Base-by-base conservation (phyloP, 208 protist species). In the Trypanosoma boissoni region DNA sequence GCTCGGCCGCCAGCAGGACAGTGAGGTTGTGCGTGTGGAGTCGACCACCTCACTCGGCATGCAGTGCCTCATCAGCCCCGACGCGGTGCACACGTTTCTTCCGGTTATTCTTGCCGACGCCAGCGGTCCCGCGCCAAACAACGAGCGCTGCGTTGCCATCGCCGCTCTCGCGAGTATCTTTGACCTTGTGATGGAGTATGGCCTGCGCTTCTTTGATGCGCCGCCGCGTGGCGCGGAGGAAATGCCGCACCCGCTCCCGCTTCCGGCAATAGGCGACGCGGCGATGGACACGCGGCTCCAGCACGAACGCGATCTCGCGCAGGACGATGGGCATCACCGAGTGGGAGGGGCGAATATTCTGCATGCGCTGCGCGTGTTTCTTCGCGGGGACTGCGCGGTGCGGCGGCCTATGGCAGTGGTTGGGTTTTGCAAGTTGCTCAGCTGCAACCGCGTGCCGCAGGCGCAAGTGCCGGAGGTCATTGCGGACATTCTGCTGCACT, bases 61-160 rank as follows among this genome's bases (percentile, higher is more conserved):
- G 45, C 83, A 86, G 65, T 95, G 89, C 70, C 78, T 95, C 20
- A 86, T 95, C 36, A 83, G 78, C 54, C 83, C 89, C 7, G 83
- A 92, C 34, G 77, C 76, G 24, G 89, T 95, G 31, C 89, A 95
- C 69, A 95, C 89, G 36, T 95, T 95, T 68, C 80, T 95, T 73
- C 89, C 89, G 9, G 69, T 93, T 20, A 83, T 95, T 53, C 45
- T 93, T 8, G 70, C 59, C 32, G 84, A 93, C 56, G 74, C 89
- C 4, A 56, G 71, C 27, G 78, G 80, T 20, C 67, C 63, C 41
- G 59, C 63, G 12, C 6, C 24, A 9, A 39, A 34, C 18, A 16
- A 44, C 20, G 45, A 54, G 2, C 37, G 71, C 10, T 78, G 74
- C 16, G 78, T 92, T 5, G 64, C 89, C 26, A 37, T 86, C 26